These are phyloP conservation scores for Linnemannia elongata DNA, from an alignment of 192 early-diverging fungal genomes.

Conservation along the genomic window DNA sequence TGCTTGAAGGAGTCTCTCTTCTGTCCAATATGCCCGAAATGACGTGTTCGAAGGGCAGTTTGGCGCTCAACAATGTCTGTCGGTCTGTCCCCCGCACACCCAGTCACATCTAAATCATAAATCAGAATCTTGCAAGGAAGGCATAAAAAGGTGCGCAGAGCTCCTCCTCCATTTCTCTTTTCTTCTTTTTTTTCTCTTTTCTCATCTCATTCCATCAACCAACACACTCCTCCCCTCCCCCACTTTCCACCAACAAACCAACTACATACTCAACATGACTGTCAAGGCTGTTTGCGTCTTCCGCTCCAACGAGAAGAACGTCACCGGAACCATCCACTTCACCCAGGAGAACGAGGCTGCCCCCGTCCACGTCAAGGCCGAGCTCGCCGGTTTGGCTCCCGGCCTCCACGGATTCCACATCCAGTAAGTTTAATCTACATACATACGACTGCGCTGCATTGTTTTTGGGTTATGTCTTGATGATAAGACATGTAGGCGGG, in stretches of 20 bases:
- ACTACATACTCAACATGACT: slow-evolving; percentile 63
- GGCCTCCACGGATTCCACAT: slow-evolving; percentile 93
- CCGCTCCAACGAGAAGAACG: slow-evolving; percentile 72
- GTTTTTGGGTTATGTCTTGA: neutral
- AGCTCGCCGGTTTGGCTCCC: slow-evolving; percentile 72
- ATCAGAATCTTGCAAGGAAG: slow-evolving; percentile 1
- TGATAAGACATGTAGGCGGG: neutral
- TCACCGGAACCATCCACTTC: slow-evolving; percentile 80
- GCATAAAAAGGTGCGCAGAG: slow-evolving; percentile 34
- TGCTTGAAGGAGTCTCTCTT: too few species aligned
- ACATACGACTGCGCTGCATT: neutral
- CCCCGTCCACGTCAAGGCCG: slow-evolving; percentile 68
- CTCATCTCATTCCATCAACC: slow-evolving; percentile 13
- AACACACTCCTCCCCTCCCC: neutral
- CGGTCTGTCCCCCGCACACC: neutral
- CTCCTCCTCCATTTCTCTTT: slow-evolving; percentile 22
- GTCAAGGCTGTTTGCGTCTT: slow-evolving; percentile 88
- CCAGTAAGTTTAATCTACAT: slow-evolving; percentile 62
- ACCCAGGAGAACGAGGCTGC: slow-evolving; percentile 73
- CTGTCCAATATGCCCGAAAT: neutral
- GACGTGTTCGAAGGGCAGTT: neutral
- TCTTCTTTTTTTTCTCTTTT: slow-evolving; percentile 37
- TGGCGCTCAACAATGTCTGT: too few species aligned
- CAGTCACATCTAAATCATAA: neutral
- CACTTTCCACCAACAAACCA: slow-evolving; percentile 3